phyloP scores from a whole-genome alignment of 345 rosid genomes.

The Gossypium longicalyx region DNA sequence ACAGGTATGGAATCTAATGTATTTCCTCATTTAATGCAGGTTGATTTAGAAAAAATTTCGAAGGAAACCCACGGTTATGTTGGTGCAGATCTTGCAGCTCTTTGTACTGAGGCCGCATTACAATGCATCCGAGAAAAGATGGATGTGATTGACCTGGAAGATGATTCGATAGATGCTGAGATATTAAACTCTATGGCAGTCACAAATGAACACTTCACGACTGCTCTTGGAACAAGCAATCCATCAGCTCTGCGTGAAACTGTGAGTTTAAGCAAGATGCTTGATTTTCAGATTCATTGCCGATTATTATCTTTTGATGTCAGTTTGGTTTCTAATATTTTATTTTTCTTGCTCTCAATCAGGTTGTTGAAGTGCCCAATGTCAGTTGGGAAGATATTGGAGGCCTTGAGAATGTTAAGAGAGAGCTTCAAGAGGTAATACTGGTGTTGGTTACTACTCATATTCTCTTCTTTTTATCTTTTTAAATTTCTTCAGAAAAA shows the following conservation, averaged over 20 bases:
- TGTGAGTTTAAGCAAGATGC: constrained; percentile 33
- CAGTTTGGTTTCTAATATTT: constrained; percentile 5
- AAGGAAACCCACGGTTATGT: constrained; percentile 96
- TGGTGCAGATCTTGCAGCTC: constrained; percentile 96
- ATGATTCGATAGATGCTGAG: constrained; percentile 89
- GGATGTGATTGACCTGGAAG: constrained; percentile 97
- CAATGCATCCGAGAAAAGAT: constrained; percentile 98
- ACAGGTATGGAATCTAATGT: background rate
- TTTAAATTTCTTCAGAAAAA: background rate
- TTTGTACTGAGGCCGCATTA: constrained; percentile 96
- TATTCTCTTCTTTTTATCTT: background rate
- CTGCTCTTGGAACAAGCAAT: constrained; percentile 84
- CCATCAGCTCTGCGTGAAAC: constrained; percentile 87
- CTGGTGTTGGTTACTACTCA: background rate
- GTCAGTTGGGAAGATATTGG: constrained; percentile 89
- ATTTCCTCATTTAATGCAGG: constrained; percentile 38
- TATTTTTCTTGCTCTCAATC: constrained; percentile 5
- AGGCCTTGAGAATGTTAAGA: constrained; percentile 88
- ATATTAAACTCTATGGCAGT: constrained; percentile 93
- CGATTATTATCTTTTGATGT: background rate
- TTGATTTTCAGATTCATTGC: background rate
- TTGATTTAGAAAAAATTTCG: constrained; percentile 80
- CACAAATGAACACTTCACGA: constrained; percentile 81
- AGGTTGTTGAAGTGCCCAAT: constrained; percentile 99
- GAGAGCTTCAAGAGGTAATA: constrained; percentile 90